Base-by-base conservation (phyloP, 2,329 filamentous ascomycete genomes). In the Botrytis medusae region DNA sequence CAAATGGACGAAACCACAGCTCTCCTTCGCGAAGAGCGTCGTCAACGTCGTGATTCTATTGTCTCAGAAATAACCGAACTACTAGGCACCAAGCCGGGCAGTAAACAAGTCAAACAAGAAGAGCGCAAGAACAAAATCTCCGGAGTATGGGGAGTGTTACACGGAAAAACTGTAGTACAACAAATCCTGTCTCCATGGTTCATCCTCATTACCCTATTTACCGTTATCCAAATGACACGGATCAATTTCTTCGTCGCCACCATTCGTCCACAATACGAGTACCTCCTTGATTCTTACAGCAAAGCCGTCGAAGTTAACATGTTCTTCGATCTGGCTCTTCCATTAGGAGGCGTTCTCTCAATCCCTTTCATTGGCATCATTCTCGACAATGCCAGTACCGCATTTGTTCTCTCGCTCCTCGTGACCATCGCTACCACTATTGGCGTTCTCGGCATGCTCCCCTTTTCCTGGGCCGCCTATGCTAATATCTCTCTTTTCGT, bases 231-330 rank as follows among this genome's bases (percentile, higher is more conserved):
- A 81, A 93, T 92, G 90, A 91, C 90, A 2, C 87, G 92, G 44
- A 97, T 97, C 86, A 97, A 97, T 83, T 97, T 94, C 84, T 97
- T 97, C 81, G 93, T 97, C 71, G 93, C 94, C 5, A 97, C 94
- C 3, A 91, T 97, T 75, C 88, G 92, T 2, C 87, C 91, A 2
- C 94, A 98, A 81, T 97, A 97, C 83, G 88, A 90, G 62, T 91
- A 90, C 78, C 87, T 98, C 14, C 88, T 97, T 25, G 85, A 85
- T 63, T 89, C 89, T 18, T 84, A 85, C 74, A 81, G 84, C 1
- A 85, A 87, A 73, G 93, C 94, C 0, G 86, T 90, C 14, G 83
- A 87, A 72, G 86, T 97, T 80, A 97, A 97, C 83, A 87, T 92
- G 73, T 91, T 95, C 82, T 97, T 98, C 83, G 94, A 97, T 79